A percentile compares a stretch with the other conserved stretches of the same genome.
These are phyloP conservation scores for Ceratocystis huliohia DNA, from an alignment of 2,329 filamentous ascomycete genomes.

Conservation along the genomic window DNA sequence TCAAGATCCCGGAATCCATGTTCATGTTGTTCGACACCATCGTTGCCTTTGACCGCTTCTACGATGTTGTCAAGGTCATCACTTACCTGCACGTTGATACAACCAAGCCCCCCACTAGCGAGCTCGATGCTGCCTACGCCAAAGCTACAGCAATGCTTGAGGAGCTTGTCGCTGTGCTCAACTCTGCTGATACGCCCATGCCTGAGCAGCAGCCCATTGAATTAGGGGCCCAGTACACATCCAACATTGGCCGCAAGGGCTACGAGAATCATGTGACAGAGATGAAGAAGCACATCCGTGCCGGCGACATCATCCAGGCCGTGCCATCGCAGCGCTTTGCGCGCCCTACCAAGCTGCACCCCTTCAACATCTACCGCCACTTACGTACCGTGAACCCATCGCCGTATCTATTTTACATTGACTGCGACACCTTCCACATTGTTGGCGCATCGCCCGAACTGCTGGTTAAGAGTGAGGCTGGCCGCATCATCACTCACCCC, in stretches of 20 bases:
- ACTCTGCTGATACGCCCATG: constrained; percentile 61
- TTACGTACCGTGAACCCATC: constrained; percentile 95
- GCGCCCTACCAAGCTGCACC: constrained; percentile 77
- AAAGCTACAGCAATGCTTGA: constrained; percentile 52
- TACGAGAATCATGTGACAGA: constrained; percentile 81
- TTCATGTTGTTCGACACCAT: constrained; percentile 98
- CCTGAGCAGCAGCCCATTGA: constrained; percentile 63
- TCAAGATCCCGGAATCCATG: constrained; percentile 80
- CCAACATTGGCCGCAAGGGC: constrained; percentile 77
- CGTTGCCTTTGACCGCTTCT: constrained; percentile 89
- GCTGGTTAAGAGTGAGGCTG: constrained; percentile 77
- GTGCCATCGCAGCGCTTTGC: constrained; percentile 91
- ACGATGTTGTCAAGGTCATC: constrained; percentile 81
- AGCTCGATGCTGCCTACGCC: constrained; percentile 47
- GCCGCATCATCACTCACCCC: constrained; percentile 85
- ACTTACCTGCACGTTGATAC: constrained; percentile 69
- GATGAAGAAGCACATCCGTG: constrained; percentile 80
- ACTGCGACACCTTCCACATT: constrained; percentile 85
- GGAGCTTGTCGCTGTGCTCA: constrained; percentile 56
- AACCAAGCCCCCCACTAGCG: constrained; percentile 36
- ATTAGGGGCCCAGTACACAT: constrained; percentile 66
- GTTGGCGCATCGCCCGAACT: constrained; percentile 91
- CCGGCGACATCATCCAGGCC: constrained; percentile 93
- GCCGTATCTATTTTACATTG: constrained; percentile 92
- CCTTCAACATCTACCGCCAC: constrained; percentile 96